Conservation (phyloP, 805 yeast genomes). For the Ogataea salicorniae region DNA sequence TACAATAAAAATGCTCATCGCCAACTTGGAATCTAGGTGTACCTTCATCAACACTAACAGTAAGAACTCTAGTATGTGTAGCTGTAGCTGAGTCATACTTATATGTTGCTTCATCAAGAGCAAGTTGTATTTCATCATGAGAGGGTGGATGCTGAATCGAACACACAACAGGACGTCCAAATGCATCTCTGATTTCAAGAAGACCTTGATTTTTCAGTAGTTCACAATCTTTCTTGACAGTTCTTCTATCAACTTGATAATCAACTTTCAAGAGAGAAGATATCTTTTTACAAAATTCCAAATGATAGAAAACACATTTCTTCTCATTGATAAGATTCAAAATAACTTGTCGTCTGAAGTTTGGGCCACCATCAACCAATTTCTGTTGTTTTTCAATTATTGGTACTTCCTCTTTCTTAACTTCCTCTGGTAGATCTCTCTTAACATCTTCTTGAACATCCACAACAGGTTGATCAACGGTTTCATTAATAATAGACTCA, state of each 20-base stretch:
- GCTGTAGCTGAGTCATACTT: too few species aligned
- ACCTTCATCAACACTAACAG: neutral
- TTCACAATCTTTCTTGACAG: conserved; percentile 41
- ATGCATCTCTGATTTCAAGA: conserved; percentile 8
- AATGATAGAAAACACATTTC: conserved; percentile 44
- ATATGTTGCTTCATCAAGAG: neutral
- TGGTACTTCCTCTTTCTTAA: neutral
- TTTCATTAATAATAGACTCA: too few species aligned
- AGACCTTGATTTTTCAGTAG: conserved; percentile 29
- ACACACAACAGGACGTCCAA: conserved; percentile 6
- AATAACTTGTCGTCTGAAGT: conserved; percentile 23
- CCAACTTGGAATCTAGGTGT: conserved; percentile 14
- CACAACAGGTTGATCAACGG: too few species aligned
- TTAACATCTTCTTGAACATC: too few species aligned
- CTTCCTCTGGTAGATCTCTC: neutral
- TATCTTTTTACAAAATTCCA: conserved; percentile 34
- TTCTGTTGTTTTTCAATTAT: neutral
- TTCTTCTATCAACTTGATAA: conserved; percentile 46
- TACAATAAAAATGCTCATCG: conserved; percentile 16
- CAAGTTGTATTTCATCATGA: conserved; percentile 4
- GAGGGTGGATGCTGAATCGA: conserved; percentile 13
- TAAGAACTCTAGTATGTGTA: too few species aligned
- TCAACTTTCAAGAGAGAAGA: conserved; percentile 38
- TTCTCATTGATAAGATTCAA: conserved; percentile 36
- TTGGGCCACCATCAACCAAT: conserved; percentile 25